Evolutionary conservation across 2,329 filamentous ascomycete genomes (phyloP).

Genomic region (Metarhizium humberi): DNA sequence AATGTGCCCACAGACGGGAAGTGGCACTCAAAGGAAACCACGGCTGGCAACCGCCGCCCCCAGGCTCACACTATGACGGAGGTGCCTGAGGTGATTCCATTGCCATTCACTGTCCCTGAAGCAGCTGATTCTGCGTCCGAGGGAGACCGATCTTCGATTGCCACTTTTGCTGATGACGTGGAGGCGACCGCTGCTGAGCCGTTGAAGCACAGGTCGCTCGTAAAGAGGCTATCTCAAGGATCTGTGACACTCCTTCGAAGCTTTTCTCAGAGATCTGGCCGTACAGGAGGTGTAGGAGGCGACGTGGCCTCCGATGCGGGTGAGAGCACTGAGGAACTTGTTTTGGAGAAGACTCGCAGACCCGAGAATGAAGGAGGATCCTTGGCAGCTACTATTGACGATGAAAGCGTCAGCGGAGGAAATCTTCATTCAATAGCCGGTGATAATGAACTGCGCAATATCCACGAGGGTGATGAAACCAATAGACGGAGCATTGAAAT

Average conservation of each 20-base stretch:
- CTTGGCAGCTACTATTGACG: conserved; percentile 48
- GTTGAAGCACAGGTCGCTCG: conserved; percentile 26
- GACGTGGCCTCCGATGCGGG: conserved; percentile 13
- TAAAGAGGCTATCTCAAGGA: conserved; percentile 38
- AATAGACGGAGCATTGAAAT: conserved; percentile 26
- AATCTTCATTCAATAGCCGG: conserved; percentile 18
- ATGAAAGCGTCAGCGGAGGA: conserved; percentile 34
- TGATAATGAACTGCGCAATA: conserved; percentile 10
- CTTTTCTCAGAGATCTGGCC: conserved; percentile 27
- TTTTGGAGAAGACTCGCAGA: conserved; percentile 23
- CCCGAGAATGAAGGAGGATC: conserved; percentile 39
- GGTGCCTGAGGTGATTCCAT: conserved; percentile 45
- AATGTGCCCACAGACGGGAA: conserved; percentile 9
- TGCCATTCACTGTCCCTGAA: conserved; percentile 54
- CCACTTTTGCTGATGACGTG: conserved; percentile 57
- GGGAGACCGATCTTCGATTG: conserved; percentile 55
- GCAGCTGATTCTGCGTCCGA: conserved; percentile 30
- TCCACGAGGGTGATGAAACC: background rate
- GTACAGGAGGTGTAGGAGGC: conserved; percentile 1
- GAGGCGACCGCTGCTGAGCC: conserved; percentile 22
- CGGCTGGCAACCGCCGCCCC: conserved; percentile 8
- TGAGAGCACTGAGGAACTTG: conserved; percentile 38
- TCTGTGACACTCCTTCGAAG: conserved; percentile 36
- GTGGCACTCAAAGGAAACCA: conserved; percentile 13
- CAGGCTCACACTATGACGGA: conserved; percentile 20